Percentiles rank a stretch among this genome's conserved stretches.
Conservation (phyloP, 805 yeast genomes). For the Myxozyma vanderwaltii region DNA sequence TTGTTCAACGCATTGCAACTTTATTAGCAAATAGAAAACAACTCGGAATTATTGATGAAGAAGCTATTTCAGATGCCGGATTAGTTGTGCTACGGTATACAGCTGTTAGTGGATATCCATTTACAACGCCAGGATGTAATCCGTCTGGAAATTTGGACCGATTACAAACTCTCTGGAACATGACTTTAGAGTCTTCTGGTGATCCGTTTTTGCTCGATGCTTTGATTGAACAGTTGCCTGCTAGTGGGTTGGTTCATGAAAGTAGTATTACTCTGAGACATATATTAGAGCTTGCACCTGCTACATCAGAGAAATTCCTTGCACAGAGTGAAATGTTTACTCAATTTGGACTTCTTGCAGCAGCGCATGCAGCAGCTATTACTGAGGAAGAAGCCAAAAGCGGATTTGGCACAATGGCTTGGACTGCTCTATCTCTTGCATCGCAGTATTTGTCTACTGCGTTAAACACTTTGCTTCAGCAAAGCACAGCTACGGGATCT, state of each 20-base stretch:
- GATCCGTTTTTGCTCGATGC: constrained; percentile 7
- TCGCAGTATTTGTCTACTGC: constrained; percentile 23
- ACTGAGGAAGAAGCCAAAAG: not conserved
- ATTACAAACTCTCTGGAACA: constrained; percentile 21
- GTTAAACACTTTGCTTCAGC: constrained; percentile 2
- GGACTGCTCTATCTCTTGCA: constrained; percentile 34
- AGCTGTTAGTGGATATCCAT: constrained; percentile 28
- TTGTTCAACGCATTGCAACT: constrained; percentile 25
- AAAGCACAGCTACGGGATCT: not conserved
- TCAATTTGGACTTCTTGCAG: constrained; percentile 24
- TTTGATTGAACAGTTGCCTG: constrained; percentile 7
- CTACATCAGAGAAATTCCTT: constrained; percentile 29
- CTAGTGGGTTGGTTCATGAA: constrained; percentile 1
- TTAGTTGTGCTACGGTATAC: constrained; percentile 24
- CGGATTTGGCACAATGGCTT: constrained; percentile 16
- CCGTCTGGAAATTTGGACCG: constrained; percentile 22
- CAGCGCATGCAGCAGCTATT: constrained; percentile 7
- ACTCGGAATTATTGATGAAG: constrained; percentile 6
- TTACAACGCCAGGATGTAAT: not conserved
- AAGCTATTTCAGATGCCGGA: constrained; percentile 19
- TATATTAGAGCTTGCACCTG: constrained; percentile 12
- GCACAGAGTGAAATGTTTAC: constrained; percentile 38
- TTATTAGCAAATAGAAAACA: constrained; percentile 15
- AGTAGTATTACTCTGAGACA: constrained; percentile 7
- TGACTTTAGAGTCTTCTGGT: not conserved